phyloP scores from a whole-genome alignment of 1,284 basidiomycete species.

The Cystobasidium sp. region DNA sequence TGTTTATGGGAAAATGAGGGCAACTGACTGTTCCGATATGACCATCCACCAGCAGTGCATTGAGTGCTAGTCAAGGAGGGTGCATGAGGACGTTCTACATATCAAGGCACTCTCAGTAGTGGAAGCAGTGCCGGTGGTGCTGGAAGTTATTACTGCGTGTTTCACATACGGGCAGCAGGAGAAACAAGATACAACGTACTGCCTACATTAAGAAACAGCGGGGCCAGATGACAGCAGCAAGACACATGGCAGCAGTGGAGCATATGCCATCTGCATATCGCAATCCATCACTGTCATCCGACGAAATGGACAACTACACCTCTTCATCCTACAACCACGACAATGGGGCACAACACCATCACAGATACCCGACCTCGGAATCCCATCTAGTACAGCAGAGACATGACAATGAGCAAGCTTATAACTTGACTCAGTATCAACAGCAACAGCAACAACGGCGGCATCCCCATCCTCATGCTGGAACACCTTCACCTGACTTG shows the following conservation, averaged over 20 bases:
- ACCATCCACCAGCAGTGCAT: too few relatives aligned
- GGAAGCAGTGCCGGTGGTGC: too few relatives aligned
- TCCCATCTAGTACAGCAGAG: slow-evolving; percentile 1
- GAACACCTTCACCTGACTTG: not conserved
- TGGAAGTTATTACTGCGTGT: too few relatives aligned
- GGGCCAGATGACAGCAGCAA: not conserved
- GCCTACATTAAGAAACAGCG: too few relatives aligned
- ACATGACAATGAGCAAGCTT: slow-evolving; percentile 3
- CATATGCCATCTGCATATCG: slow-evolving; percentile 1
- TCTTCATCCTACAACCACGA: not conserved
- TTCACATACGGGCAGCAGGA: too few relatives aligned
- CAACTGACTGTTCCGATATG: too few relatives aligned
- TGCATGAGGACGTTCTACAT: too few relatives aligned
- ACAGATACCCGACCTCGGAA: slow-evolving; percentile 6
- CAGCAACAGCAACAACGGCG: not conserved
- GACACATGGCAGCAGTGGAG: not conserved
- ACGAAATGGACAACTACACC: slow-evolving; percentile 14
- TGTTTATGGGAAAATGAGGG: too few relatives aligned
- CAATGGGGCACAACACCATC: not conserved
- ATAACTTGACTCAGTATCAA: slow-evolving; percentile 9
- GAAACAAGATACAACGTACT: too few relatives aligned
- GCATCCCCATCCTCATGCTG: not conserved
- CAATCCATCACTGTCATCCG: not conserved
- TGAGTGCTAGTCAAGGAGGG: too few relatives aligned
- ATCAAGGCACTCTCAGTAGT: too few relatives aligned